Percentiles rank a stretch among this genome's conserved stretches.
phyloP scores from a whole-genome alignment of 768 basidiomycete species.

The Mycena haematopus region DNA sequence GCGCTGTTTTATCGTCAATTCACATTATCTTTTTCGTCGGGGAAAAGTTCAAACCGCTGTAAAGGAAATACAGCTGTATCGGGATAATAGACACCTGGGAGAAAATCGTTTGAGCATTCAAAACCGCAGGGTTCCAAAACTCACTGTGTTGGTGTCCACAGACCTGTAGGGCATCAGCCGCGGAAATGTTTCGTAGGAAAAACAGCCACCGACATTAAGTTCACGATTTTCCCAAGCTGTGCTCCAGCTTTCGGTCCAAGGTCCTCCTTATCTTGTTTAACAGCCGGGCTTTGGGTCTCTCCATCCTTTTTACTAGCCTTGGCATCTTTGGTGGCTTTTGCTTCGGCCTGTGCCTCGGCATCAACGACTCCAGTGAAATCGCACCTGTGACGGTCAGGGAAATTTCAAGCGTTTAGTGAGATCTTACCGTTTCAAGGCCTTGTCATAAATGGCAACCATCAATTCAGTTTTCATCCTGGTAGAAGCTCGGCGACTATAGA shows the following conservation, averaged over 20 bases:
- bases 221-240: constrained; percentile 88
- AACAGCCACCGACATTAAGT: constrained; percentile 63
- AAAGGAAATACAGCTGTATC: neutral
- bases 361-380: constrained; percentile 82
- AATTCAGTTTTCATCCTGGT: constrained; percentile 78
- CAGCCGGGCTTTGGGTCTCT: constrained; percentile 16
- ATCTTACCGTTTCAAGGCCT: constrained; percentile 63
- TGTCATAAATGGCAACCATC: constrained; percentile 88
- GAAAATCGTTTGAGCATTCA: neutral
- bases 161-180: constrained; percentile 43
- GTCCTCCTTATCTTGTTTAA: constrained; percentile 26
- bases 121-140: constrained; percentile 15
- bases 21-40: neutral
- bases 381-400: neutral
- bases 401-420: neutral
- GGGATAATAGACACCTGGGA: neutral
- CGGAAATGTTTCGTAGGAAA: neutral
- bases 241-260: constrained; percentile 73
- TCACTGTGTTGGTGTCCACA: constrained; percentile 67
- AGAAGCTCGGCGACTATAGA: constrained; percentile 74
- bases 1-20: neutral
- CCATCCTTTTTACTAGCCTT: constrained; percentile 47
- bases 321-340: constrained; percentile 44
- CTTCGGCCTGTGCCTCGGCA: constrained; percentile 36
- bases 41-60: neutral